phyloP scores from a whole-genome alignment of 306 rosid species.

The Rosa multiflora region DNA sequence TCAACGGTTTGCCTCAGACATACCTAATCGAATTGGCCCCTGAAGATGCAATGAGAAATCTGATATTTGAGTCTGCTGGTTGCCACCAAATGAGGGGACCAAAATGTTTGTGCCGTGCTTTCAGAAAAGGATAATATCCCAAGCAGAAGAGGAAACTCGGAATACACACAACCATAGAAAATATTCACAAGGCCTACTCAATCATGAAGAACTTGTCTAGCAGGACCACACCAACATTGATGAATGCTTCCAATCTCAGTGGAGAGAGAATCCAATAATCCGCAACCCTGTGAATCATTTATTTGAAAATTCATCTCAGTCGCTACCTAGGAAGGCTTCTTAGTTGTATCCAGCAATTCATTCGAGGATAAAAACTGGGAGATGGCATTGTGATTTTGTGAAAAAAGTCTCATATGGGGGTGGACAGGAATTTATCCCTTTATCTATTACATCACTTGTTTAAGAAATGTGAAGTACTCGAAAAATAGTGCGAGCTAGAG shows the following conservation, averaged over 20 bases:
- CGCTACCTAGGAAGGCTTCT: not conserved
- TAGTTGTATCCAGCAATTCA: not conserved
- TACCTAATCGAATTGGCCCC: not conserved
- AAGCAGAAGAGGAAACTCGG: not conserved
- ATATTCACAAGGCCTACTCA: not conserved
- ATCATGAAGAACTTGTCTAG: not conserved
- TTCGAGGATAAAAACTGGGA: not conserved
- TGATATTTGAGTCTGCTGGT: not conserved
- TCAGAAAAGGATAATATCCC: not conserved
- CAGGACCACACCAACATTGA: not conserved
- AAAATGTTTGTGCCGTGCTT: not conserved
- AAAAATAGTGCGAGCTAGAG: not conserved
- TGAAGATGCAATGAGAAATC: not conserved
- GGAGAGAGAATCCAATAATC: not conserved
- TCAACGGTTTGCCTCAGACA: too few relatives aligned
- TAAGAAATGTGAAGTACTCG: not conserved
- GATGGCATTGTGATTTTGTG: not conserved
- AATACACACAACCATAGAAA: not conserved
- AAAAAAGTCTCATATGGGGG: not conserved
- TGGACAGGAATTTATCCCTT: not conserved
- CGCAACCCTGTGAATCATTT: not conserved
- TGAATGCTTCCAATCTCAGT: not conserved
- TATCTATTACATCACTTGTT: not conserved
- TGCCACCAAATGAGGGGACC: not conserved
- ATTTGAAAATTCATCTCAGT: not conserved